Conservation (phyloP, 83 land plant species). For the Larix sibirica region DNA sequence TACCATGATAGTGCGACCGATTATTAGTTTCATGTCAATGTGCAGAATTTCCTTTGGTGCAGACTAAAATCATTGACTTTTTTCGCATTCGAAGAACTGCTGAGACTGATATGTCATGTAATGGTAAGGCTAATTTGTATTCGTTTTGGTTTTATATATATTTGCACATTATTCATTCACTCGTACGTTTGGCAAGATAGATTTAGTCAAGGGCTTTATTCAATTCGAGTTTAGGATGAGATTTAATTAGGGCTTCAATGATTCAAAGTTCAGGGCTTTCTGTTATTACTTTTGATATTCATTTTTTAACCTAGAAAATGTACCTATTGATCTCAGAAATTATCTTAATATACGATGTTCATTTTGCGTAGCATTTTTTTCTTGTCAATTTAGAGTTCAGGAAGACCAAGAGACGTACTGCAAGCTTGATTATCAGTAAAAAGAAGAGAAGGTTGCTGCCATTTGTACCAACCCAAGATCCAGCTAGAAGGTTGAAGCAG, state of each 20-base stretch:
- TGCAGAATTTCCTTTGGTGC: slow-evolving; percentile 78
- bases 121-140: background rate
- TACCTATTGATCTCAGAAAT: too few relatives aligned
- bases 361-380: too few relatives aligned
- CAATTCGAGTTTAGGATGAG: too few relatives aligned
- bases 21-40: background rate
- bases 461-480: slow-evolving; percentile 71
- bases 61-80: slow-evolving; percentile 91
- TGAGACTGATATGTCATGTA: background rate
- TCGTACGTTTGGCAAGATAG: too few relatives aligned
- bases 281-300: background rate
- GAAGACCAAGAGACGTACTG: background rate
- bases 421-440: slow-evolving; percentile 34
- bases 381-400: too few relatives aligned
- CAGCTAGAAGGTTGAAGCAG: slow-evolving; percentile 64
- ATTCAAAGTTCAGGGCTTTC: background rate
- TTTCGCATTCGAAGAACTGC: slow-evolving; percentile 69
- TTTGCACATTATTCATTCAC: background rate
- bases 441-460: slow-evolving; percentile 83
- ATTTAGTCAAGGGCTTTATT: too few relatives aligned
- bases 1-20: background rate
- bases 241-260: too few relatives aligned
- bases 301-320: too few relatives aligned
- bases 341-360: too few relatives aligned
- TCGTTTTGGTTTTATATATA: background rate